phyloP scores from a whole-genome alignment of 2,329 filamentous ascomycete species.

The Pseudocercospora fijiensis region DNA sequence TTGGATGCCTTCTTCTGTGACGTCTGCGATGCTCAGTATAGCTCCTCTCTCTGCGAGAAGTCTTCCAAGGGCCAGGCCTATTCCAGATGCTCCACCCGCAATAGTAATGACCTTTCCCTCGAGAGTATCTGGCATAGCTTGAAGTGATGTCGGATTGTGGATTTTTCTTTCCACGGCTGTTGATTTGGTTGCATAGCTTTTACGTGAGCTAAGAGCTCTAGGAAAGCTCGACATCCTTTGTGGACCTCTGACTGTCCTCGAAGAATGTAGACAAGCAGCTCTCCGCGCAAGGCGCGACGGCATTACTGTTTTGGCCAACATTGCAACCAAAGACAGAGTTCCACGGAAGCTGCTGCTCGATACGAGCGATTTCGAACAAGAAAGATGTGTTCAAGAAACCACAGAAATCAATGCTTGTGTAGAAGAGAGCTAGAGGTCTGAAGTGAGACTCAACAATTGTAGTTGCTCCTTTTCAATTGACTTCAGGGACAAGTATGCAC shows the following conservation, averaged over 20 bases:
- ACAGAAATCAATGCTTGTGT: neutral
- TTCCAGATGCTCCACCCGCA: slow-evolving; percentile 50
- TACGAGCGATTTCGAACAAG: neutral
- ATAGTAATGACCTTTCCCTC: slow-evolving; percentile 47
- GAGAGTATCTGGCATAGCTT: neutral
- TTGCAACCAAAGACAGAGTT: neutral
- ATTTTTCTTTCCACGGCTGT: neutral
- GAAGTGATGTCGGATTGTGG: neutral
- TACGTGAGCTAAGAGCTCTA: neutral
- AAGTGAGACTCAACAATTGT: neutral
- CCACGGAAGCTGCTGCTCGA: neutral
- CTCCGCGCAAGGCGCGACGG: neutral
- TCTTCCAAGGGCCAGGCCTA: slow-evolving; percentile 49
- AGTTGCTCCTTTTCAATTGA: neutral
- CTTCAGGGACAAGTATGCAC: neutral
- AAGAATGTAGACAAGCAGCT: neutral
- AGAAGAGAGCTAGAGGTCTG: neutral
- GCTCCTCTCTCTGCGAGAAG: slow-evolving; percentile 47
- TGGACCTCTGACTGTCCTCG: neutral
- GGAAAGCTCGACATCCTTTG: neutral
- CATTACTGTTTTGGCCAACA: neutral
- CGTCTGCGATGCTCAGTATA: slow-evolving; percentile 48
- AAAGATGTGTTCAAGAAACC: neutral
- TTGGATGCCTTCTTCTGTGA: slow-evolving; percentile 40
- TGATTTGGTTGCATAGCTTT: neutral